Base-by-base conservation (phyloP, 345 rosid species). In the Erucastrum elatum region DNA sequence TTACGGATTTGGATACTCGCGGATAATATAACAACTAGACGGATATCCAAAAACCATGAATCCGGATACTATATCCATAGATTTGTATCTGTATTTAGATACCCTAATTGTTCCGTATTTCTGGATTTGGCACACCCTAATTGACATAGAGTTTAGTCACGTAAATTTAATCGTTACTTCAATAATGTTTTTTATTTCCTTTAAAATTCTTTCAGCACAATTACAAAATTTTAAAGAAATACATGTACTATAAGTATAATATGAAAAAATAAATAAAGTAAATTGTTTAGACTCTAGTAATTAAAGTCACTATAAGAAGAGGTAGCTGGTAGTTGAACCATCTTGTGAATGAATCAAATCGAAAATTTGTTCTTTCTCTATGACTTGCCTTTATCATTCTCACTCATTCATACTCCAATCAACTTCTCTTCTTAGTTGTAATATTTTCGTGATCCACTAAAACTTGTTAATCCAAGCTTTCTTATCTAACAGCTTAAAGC, bases 251-350 rank as follows among this genome's bases (percentile, higher is more conserved):
- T 51, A n/a, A 51, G 55, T 46, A 46, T 46, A 46, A 12, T 51
- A 51, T 13, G 56, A 51, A 51, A 70, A 29, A 70, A 21, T 5
- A 46, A 4, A 77, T 46, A 77, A 55, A 83, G 79, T 73, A 39
- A 44, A 80, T 78, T 75, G 34, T 34, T 64, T 64, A 72, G 26
- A 30, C 39, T 62, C 31, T 63, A 35, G 49, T 74, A 13, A 64
- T 7, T 73, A 64, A 46, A 73, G 63, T 49, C 27, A 31, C 69
- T 29, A 30, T 17, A 5, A 64, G 49, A 74, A 49, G 64, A 49
- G 87, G 81, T 88, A 55, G 94, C 92, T 88, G 88, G 96, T 86
- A 1, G 96, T 92, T 92, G 96, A 89, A 86, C 87, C 88, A 55
- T 84, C 85, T 69, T 21, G 72, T 68, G 76, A 68, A 58, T 44